phyloP scores from a whole-genome alignment of 2,329 filamentous ascomycete genomes.

The Cladobotryum mycophilum region DNA sequence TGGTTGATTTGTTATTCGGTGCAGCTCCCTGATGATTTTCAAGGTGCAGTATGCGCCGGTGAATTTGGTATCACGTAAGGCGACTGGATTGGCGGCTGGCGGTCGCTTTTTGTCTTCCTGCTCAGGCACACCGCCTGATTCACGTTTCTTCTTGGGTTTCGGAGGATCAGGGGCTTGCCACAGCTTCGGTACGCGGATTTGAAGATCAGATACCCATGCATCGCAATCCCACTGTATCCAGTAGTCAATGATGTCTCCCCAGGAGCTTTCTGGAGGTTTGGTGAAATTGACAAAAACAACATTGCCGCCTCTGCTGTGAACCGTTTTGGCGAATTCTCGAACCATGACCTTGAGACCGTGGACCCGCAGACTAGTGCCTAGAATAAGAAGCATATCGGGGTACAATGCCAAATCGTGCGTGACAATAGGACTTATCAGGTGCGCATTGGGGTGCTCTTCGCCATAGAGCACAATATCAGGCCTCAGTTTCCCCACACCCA shows the following conservation, averaged over 20 bases:
- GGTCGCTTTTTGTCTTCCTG: conserved; percentile 27
- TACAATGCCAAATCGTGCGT: conserved; percentile 59
- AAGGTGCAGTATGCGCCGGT: conserved; percentile 39
- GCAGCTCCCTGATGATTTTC: conserved; percentile 37
- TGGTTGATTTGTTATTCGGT: conserved; percentile 26
- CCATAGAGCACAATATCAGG: conserved; percentile 71
- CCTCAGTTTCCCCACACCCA: conserved; percentile 61
- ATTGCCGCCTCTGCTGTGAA: conserved; percentile 61
- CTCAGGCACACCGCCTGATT: conserved; percentile 19
- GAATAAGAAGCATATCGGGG: conserved; percentile 62
- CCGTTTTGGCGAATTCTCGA: conserved; percentile 63
- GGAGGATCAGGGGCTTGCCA: conserved; percentile 49
- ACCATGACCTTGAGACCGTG: conserved; percentile 67
- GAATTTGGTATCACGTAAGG: conserved; percentile 39
- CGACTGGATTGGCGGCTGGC: conserved; percentile 32
- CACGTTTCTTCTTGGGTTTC: conserved; percentile 34
- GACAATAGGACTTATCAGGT: conserved; percentile 61
- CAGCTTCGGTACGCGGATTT: conserved; percentile 50
- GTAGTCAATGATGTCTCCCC: conserved; percentile 68
- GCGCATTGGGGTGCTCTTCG: conserved; percentile 63
- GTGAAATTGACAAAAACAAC: conserved; percentile 70
- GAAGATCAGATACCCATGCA: conserved; percentile 62
- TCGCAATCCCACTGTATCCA: conserved; percentile 73
- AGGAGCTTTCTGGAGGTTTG: conserved; percentile 63
- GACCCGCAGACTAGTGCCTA: conserved; percentile 65